Conservation (phyloP, 805 yeast genomes). For the Starmerella lactis-condensi region DNA sequence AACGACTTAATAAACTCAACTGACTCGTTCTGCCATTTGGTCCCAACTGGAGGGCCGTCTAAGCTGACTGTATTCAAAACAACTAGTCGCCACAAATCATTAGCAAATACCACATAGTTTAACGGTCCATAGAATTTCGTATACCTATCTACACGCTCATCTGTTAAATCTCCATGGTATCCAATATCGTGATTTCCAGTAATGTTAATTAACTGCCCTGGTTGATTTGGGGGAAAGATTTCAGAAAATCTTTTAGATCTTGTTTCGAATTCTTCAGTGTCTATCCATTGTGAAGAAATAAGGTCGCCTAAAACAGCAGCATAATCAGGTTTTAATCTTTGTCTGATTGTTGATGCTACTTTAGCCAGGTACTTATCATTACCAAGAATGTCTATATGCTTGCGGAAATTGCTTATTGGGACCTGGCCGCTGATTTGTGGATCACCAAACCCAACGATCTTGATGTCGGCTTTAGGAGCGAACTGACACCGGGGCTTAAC, state of each 20-base stretch:
- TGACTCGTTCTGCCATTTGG: slow-evolving; percentile 45
- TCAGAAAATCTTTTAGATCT: slow-evolving; percentile 44
- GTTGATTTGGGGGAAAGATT: slow-evolving; percentile 18
- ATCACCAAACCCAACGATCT: slow-evolving; percentile 74
- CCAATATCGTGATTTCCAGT: slow-evolving; percentile 96
- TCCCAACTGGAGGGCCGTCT: slow-evolving; percentile 80
- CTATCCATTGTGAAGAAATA: slow-evolving; percentile 87
- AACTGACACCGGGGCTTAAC: slow-evolving; percentile 19
- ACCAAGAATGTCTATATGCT: slow-evolving; percentile 67
- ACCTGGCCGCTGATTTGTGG: slow-evolving; percentile 76
- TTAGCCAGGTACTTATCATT: slow-evolving; percentile 83
- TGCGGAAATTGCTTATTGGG: slow-evolving; percentile 32
- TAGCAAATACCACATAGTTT: slow-evolving; percentile 51
- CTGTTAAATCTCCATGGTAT: slow-evolving; percentile 83
- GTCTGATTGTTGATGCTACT: slow-evolving; percentile 47
- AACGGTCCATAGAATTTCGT: slow-evolving; percentile 60
- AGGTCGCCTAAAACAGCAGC: slow-evolving; percentile 86
- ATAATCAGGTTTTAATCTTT: slow-evolving; percentile 50
- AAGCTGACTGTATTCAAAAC: slow-evolving; percentile 64
- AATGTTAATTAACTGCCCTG: slow-evolving; percentile 41
- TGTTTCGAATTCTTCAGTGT: slow-evolving; percentile 65
- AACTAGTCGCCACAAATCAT: slow-evolving; percentile 63
- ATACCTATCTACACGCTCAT: slow-evolving; percentile 75
- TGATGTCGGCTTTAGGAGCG: slow-evolving; percentile 27
- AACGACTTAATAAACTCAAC: slow-evolving; percentile 56